These are phyloP conservation scores for Candolleomyces eurysporus DNA, from an alignment of 768 basidiomycete species.

Conservation along the genomic window DNA sequence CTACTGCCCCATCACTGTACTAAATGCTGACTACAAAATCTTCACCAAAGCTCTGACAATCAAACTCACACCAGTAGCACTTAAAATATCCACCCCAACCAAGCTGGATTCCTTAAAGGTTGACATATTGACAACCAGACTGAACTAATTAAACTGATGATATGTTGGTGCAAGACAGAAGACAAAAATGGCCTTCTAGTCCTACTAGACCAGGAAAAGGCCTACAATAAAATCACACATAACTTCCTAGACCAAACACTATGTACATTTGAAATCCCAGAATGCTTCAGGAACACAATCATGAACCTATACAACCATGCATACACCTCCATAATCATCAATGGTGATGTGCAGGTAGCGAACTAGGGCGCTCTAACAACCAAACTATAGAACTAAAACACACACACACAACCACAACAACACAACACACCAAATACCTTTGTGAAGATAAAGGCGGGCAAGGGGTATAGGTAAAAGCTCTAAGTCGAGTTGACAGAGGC, in stretches of 20 bases:
- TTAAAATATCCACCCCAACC: constrained; percentile 27
- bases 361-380: too few relatives aligned
- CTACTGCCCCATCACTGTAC: constrained; percentile 33
- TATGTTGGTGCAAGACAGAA: constrained; percentile 16
- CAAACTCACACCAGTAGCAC: constrained; percentile 13
- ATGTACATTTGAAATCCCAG: background rate
- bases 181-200: constrained; percentile 25
- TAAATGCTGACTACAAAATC: constrained; percentile 34
- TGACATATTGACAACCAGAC: constrained; percentile 30
- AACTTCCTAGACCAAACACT: constrained; percentile 18
- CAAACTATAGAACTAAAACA: too few relatives aligned
- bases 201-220: constrained; percentile 34
- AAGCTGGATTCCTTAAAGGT: constrained; percentile 33
- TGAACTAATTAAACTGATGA: constrained; percentile 21
- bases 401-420: too few relatives aligned
- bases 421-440: too few relatives aligned
- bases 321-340: constrained; percentile 29
- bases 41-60: constrained; percentile 22
- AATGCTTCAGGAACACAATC: background rate
- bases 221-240: constrained; percentile 35
- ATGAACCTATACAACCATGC: constrained; percentile 26
- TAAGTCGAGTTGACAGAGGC: too few relatives aligned
- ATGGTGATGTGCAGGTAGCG: too few relatives aligned
- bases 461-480: too few relatives aligned
- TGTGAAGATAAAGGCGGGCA: too few relatives aligned